These are phyloP conservation scores for Serendipita indica DNA, from an alignment of 768 basidiomycete genomes.

Conservation along the genomic window DNA sequence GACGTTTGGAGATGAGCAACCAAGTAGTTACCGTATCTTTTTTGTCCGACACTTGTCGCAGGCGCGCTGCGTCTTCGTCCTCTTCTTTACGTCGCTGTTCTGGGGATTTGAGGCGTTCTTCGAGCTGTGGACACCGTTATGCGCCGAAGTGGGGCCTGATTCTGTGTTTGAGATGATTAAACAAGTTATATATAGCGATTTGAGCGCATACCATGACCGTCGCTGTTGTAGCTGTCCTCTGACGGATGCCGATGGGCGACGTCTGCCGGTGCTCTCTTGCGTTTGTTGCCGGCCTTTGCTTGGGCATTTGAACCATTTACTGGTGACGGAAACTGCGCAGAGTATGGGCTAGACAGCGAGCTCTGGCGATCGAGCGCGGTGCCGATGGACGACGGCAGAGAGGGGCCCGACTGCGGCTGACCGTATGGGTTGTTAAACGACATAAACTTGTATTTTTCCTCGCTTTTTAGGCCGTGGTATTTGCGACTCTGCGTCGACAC, in stretches of 20 bases:
- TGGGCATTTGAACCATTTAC: neutral
- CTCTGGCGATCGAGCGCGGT: neutral
- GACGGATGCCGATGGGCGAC: neutral
- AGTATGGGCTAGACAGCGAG: neutral
- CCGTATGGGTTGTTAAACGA: neutral
- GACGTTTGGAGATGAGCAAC: slow-evolving; percentile 10
- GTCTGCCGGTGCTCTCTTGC: neutral
- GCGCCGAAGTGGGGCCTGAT: neutral
- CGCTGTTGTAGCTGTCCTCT: slow-evolving; percentile 4
- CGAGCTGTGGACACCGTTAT: too few relatives aligned
- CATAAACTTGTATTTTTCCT: too few relatives aligned
- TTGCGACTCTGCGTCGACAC: too few relatives aligned
- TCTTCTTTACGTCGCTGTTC: slow-evolving; percentile 39
- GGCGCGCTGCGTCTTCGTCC: slow-evolving; percentile 83
- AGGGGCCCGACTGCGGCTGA: neutral
- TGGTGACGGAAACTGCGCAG: neutral
- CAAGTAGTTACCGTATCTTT: slow-evolving; percentile 53
- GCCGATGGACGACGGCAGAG: neutral
- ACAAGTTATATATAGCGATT: too few relatives aligned
- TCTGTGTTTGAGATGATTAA: neutral
- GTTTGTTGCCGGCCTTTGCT: neutral
- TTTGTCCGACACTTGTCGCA: slow-evolving; percentile 84
- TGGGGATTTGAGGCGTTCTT: neutral
- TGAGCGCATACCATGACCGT: too few relatives aligned
- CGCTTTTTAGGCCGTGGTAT: too few relatives aligned